A percentile compares a stretch with the other conserved stretches of the same genome.
These are phyloP conservation scores for Fusarium floridanum DNA, from an alignment of 2,329 filamentous ascomycete genomes.

Conservation along the genomic window DNA sequence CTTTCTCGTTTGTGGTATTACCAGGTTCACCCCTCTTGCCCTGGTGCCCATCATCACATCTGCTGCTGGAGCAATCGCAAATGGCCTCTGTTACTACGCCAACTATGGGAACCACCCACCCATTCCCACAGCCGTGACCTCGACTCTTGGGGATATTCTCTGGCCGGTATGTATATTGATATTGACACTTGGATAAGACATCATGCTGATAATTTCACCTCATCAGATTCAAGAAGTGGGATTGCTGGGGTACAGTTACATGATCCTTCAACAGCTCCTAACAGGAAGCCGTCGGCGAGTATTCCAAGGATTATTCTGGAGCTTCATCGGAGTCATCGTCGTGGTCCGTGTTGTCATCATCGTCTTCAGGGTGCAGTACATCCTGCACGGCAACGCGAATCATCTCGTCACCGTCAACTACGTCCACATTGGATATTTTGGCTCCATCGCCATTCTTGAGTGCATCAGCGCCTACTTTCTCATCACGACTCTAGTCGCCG, in stretches of 20 bases:
- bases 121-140: conserved; percentile 39
- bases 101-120: conserved; percentile 48
- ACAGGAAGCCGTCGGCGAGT: not conserved
- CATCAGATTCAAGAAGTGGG: conserved; percentile 30
- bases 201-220: not conserved
- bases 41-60: conserved; percentile 55
- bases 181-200: not conserved
- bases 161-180: conserved; percentile 53
- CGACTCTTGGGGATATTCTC: conserved; percentile 48
- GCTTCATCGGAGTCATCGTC: conserved; percentile 63
- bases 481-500: conserved; percentile 48
- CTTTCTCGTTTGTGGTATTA: conserved; percentile 52
- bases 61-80: conserved; percentile 52
- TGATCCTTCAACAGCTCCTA: not conserved
- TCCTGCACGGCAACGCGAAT: conserved; percentile 42
- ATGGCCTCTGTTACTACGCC: conserved; percentile 57
- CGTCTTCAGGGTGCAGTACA: conserved; percentile 46
- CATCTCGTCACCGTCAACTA: conserved; percentile 47
- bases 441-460: conserved; percentile 54
- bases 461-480: conserved; percentile 54
- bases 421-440: conserved; percentile 56
- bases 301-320: not conserved
- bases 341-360: conserved; percentile 59
- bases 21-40: conserved; percentile 31
- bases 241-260: not conserved